phyloP scores from a whole-genome alignment of 768 basidiomycete genomes.

The Leucosporidium creatinivorum region DNA sequence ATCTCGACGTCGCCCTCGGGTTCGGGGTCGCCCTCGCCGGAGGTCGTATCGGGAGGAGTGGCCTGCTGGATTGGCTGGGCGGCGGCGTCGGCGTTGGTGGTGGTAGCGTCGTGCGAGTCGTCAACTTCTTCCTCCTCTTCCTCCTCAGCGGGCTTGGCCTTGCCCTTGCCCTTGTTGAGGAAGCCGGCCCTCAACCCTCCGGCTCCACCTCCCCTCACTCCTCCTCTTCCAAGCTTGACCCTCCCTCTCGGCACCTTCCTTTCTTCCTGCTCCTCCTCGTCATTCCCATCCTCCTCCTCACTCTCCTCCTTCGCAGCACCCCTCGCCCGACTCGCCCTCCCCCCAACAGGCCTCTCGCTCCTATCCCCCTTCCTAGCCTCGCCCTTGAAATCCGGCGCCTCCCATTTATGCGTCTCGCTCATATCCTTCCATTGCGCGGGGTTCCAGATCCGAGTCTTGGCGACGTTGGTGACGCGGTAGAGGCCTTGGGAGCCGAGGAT shows the following conservation, averaged over 20 bases:
- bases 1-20: background rate
- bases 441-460: constrained; percentile 74
- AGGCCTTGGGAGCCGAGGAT: constrained; percentile 73
- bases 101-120: background rate
- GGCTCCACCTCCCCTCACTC: background rate
- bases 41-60: no score
- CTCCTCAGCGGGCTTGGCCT: background rate
- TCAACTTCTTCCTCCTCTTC: background rate
- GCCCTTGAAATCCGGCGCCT: constrained; percentile 49
- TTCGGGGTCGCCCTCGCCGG: no score
- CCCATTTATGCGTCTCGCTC: constrained; percentile 61
- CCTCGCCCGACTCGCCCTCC: constrained; percentile 16
- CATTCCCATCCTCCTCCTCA: constrained; percentile 4
- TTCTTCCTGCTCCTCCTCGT: background rate
- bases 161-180: background rate
- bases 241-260: background rate
- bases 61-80: background rate
- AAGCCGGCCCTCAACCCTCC: background rate
- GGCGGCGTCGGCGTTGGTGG: background rate
- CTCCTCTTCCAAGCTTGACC: constrained; percentile 1
- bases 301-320: constrained; percentile 2
- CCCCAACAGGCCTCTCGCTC: constrained; percentile 13
- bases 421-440: constrained; percentile 81
- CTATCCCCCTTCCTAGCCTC: constrained; percentile 20
- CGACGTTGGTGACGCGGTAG: constrained; percentile 83